Evolutionary conservation across 169 alveolate genomes (phyloP).

Genomic region (Cryptosporidium meleagridis): DNA sequence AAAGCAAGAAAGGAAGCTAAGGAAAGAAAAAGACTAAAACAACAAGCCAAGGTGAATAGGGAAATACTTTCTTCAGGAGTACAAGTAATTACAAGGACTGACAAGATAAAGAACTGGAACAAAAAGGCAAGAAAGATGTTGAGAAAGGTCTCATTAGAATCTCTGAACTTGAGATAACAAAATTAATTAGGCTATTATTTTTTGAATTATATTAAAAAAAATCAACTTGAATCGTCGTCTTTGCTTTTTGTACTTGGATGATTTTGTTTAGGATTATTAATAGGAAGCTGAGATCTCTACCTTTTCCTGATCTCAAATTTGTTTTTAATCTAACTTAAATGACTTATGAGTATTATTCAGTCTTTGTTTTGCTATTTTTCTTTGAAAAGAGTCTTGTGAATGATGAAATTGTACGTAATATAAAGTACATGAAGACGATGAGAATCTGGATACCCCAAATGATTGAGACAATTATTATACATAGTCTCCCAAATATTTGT

Average conservation of each 20-base stretch:
- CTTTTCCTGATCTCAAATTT: background rate
- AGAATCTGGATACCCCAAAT: slow-evolving; percentile 7
- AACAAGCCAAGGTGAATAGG: slow-evolving; percentile 7
- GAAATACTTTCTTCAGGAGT: slow-evolving; percentile 61
- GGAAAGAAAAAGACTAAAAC: slow-evolving; percentile 9
- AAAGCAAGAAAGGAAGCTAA: slow-evolving; percentile 33
- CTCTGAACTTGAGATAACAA: slow-evolving; percentile 9
- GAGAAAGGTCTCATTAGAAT: slow-evolving; percentile 51
- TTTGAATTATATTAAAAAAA: background rate
- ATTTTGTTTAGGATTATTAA: background rate
- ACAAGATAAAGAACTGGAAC: slow-evolving; percentile 62
- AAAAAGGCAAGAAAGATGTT: slow-evolving; percentile 66
- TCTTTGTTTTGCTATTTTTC: background rate
- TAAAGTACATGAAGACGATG: background rate
- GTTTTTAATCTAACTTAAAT: background rate
- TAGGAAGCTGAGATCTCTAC: background rate
- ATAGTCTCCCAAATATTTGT: slow-evolving; percentile 2
- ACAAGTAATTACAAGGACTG: slow-evolving; percentile 68
- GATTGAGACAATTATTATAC: slow-evolving; percentile 5
- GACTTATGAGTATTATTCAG: background rate
- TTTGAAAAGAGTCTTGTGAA: background rate
- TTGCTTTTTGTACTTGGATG: background rate
- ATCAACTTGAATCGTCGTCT: background rate
- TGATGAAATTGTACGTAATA: background rate
- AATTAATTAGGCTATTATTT: background rate